Base-by-base conservation (phyloP, 352 stramenopile species). In the Thalassiosira livingstoniorum region DNA sequence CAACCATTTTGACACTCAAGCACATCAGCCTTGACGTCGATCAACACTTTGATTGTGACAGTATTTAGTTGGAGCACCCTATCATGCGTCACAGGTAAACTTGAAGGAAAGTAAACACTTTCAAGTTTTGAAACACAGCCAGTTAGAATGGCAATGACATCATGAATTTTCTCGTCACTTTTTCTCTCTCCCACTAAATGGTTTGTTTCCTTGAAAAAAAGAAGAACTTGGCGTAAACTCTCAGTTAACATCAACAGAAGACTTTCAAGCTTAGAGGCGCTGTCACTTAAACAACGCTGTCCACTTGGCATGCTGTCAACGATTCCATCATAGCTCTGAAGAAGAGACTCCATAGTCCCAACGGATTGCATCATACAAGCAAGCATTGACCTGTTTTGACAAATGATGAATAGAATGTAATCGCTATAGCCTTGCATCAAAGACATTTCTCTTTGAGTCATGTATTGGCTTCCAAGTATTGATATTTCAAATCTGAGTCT, bases 391-490 rank as follows among this genome's bases (percentile, higher is more conserved):
- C 87, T 83, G 68, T 94, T 87, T 45, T 94, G 90, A 57, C 82
- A 81, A 10, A 94, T 39, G 45, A 93, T 86, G 57, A 91, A 84
- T 7, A 94, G 77, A n/a, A 90, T 88, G 39, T 92, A 85, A 58
- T 94, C 89, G 62, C 80, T 80, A 31, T 92, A 89, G 37, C 79
- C 85, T 75, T 91, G 57, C 89, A 95, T 94, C 31, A 92, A 77
- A 11, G 90, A 82, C 71, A 89, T 92, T 68, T 95, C 86, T 54
- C 88, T 75, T 74, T 87, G 80, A 53, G 77, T 94, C 83, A 95
- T 92, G 53, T 94, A 87, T 58, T 88, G 86, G 57, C 88, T 93
- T n/a, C 90, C 89, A 39, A 93, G 58, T 55, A 91, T 90, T 32
- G 71, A 84, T 27, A 91, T 85, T 75, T 95, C 91, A 71, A 85